Percentiles rank a stretch among this genome's conserved stretches.
Conservation (phyloP, 2,329 filamentous ascomycete species). For the Akanthomyces dipterigenus region DNA sequence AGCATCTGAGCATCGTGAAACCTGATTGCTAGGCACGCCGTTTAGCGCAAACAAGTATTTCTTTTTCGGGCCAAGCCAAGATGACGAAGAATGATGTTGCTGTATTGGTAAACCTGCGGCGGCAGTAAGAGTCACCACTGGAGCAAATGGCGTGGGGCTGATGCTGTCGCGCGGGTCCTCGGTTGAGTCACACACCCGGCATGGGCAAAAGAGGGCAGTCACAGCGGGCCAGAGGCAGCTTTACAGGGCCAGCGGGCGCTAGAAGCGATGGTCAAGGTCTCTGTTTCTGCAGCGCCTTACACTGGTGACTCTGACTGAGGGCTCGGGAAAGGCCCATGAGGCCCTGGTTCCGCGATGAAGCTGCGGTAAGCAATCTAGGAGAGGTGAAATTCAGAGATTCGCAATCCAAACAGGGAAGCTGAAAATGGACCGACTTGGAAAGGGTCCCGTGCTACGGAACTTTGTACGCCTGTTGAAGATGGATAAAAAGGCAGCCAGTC, state of each 20-base stretch:
- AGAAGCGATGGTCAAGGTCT: background rate
- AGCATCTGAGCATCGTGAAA: background rate
- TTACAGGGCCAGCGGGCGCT: background rate
- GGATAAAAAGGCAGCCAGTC: background rate
- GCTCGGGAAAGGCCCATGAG: background rate
- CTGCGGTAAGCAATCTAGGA: background rate
- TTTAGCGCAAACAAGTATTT: background rate
- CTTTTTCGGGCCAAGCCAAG: background rate
- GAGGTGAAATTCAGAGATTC: background rate
- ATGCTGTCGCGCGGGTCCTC: background rate
- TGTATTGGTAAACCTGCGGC: background rate
- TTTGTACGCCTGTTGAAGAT: background rate
- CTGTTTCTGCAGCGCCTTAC: background rate
- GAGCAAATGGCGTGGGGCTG: background rate
- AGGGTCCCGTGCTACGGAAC: background rate
- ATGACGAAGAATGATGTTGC: constrained; percentile 11
- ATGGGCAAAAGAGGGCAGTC: background rate
- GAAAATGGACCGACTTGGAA: background rate
- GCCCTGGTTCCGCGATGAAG: background rate
- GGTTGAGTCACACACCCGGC: constrained; percentile 3
- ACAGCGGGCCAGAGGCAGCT: background rate
- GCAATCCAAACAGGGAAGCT: background rate
- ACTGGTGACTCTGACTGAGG: constrained; percentile 1
- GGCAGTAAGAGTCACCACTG: constrained; percentile 6
- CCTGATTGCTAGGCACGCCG: too few species aligned